phyloP scores from a whole-genome alignment of 352 stramenopile species.

The Phytophthora cactorum region DNA sequence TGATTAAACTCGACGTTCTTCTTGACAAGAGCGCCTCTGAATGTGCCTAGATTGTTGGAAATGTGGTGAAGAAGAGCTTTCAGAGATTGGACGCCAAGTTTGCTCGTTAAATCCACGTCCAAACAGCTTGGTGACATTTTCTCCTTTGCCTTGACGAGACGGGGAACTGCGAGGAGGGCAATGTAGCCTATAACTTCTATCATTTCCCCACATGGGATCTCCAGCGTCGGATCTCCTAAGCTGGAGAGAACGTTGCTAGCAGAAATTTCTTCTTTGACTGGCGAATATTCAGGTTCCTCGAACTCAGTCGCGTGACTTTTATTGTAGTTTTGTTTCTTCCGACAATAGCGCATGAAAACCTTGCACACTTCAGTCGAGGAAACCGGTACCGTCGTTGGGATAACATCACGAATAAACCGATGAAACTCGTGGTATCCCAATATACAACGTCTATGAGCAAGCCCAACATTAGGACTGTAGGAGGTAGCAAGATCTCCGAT shows the following conservation, averaged over 20 bases:
- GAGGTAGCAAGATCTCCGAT: constrained; percentile 51
- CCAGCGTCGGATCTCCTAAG: constrained; percentile 8
- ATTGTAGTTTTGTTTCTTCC: constrained; percentile 29
- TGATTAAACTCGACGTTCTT: constrained; percentile 53
- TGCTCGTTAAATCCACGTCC: constrained; percentile 16
- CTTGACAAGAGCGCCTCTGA: constrained; percentile 28
- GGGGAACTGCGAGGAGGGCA: constrained; percentile 39
- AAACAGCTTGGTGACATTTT: constrained; percentile 10
- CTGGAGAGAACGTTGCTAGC: constrained; percentile 8
- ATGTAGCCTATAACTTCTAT: constrained; percentile 32
- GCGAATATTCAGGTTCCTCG: constrained; percentile 18
- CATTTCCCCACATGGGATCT: constrained; percentile 30
- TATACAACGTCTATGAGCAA: constrained; percentile 33
- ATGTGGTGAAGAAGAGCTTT: constrained; percentile 71
- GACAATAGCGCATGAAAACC: constrained; percentile 64
- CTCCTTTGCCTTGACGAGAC: constrained; percentile 40
- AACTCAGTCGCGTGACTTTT: neutral
- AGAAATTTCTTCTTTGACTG: constrained; percentile 16
- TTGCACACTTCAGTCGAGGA: constrained; percentile 53
- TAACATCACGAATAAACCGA: constrained; percentile 56
- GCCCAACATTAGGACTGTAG: constrained; percentile 52
- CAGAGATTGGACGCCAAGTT: constrained; percentile 44
- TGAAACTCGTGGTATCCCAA: constrained; percentile 62
- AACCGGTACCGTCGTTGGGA: constrained; percentile 48
- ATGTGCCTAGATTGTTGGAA: constrained; percentile 46